Evolutionary conservation across 2,329 filamentous ascomycete genomes (phyloP).

Genomic region (Monilinia fructigena): DNA sequence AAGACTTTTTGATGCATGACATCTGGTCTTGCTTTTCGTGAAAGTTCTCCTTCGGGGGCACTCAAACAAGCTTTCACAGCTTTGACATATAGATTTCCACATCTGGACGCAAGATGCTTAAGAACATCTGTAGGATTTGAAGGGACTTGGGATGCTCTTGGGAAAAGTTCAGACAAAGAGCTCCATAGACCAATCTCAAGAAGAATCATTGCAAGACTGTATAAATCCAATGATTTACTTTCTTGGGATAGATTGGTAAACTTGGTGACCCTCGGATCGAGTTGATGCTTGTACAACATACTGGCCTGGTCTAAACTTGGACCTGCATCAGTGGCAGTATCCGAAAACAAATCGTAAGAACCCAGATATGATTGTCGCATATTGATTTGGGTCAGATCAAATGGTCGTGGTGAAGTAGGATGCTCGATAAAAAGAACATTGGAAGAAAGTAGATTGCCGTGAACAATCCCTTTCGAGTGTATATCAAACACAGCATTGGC

Average conservation of each 20-base stretch:
- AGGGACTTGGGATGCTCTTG: conserved; percentile 32
- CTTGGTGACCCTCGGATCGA: conserved; percentile 55
- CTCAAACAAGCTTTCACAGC: conserved; percentile 70
- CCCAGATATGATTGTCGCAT: conserved; percentile 68
- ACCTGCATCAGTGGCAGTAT: conserved; percentile 41
- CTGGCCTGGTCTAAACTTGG: conserved; percentile 25
- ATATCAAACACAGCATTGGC: conserved; percentile 71
- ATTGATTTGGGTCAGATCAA: conserved; percentile 47
- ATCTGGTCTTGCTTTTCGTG: conserved; percentile 49
- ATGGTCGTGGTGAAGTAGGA: conserved; percentile 28
- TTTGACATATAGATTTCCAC: conserved; percentile 72
- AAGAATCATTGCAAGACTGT: conserved; percentile 70
- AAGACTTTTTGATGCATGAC: conserved; percentile 56
- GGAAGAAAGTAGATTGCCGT: conserved; percentile 66
- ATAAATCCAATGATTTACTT: conserved; percentile 64
- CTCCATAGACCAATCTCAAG: conserved; percentile 76
- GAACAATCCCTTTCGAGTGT: conserved; percentile 66
- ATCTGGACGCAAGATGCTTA: conserved; percentile 48
- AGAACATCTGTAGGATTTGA: conserved; percentile 33
- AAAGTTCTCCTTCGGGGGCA: conserved; percentile 63
- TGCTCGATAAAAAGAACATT: conserved; percentile 64
- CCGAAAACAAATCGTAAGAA: conserved; percentile 70
- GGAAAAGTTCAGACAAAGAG: conserved; percentile 48
- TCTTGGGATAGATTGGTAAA: conserved; percentile 54
- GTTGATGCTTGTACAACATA: conserved; percentile 60